Base-by-base conservation (phyloP, 345 rosid species). In the Heritiera littoralis region DNA sequence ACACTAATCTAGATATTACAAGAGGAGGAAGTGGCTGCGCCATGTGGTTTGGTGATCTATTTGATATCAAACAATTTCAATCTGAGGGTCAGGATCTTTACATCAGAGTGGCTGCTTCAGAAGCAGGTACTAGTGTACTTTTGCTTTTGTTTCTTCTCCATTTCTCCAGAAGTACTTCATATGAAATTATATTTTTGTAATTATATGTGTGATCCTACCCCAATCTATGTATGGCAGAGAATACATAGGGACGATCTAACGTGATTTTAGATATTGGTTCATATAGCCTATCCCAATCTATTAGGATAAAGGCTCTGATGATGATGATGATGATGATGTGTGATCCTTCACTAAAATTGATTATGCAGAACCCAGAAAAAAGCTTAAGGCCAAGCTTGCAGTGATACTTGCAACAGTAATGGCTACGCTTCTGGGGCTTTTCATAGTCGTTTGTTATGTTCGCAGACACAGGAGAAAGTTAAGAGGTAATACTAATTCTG, bases 71-170 rank as follows among this genome's bases (percentile, higher is more conserved):
- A 63, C 77, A 76, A 14, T 72, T 68, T 30, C 20, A 56, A 61
- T 23, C 80, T 9, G 67, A 41, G 7, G 79, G 60, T 85, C 86
- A 61, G 94, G 81, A 83, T 90, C 77, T 95, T 71, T 73, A 77
- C 74, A 85, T 87, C 9, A 92, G 76, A 80, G 94, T 95, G 15
- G 89, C 98, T n/a, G 74, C 80, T 58, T 83, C 85, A 14, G 82
- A 76, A 83, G 7, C 71, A 48, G 81, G 79, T 77, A 55, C 14
- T 7, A 72, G 20, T 49, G 9, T 38, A 23, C 30, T 51, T 48
- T 58, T 32, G 6, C 66, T 11, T 66, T 55, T 55, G 59, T 18
- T 55, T 55, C 9, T 17, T 55, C 59, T 55, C 23, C 59, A 55
- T 5, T 17, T 55, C 59, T 55, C 59, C n/a, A 17, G 1, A 17